These are phyloP conservation scores for Metarhizium sp. DNA, from an alignment of 2,329 filamentous ascomycete species.

Conservation along the genomic window DNA sequence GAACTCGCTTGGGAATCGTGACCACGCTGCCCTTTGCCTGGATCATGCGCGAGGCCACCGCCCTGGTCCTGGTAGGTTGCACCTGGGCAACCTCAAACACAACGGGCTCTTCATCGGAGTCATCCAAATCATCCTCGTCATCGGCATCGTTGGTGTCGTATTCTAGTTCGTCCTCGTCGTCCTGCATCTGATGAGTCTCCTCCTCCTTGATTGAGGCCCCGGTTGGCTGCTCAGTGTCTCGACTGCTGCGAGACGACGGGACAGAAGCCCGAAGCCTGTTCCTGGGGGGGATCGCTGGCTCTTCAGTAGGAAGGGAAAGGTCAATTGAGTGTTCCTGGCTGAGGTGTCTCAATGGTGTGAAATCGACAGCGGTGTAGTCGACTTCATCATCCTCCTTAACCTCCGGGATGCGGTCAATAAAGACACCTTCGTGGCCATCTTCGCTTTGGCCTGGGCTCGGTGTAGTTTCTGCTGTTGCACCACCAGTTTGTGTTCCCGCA, in stretches of 20 bases:
- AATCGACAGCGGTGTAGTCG: constrained; percentile 51
- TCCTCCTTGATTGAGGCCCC: constrained; percentile 15
- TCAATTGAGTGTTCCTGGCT: constrained; percentile 29
- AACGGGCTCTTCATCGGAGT: constrained; percentile 49
- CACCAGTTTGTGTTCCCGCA: constrained; percentile 53
- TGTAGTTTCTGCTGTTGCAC: constrained; percentile 36
- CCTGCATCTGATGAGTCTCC: constrained; percentile 6
- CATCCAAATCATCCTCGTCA: constrained; percentile 36
- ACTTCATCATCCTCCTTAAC: constrained; percentile 31
- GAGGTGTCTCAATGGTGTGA: constrained; percentile 37
- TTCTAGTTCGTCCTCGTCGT: constrained; percentile 12
- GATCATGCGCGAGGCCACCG: constrained; percentile 56
- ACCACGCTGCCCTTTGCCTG: constrained; percentile 70
- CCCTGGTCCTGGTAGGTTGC: constrained; percentile 44
- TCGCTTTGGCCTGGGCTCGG: constrained; percentile 46
- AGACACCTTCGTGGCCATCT: constrained; percentile 34
- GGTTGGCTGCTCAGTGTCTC: constrained; percentile 15
- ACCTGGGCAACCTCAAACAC: constrained; percentile 58
- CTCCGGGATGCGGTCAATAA: constrained; percentile 27
- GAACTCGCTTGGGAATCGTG: constrained; percentile 70
- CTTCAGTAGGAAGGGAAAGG: constrained; percentile 5
- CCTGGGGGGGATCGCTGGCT: constrained; percentile 8
- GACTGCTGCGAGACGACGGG: constrained; percentile 5
- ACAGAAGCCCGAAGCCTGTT: not conserved
- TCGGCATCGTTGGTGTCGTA: constrained; percentile 23